Conservation (phyloP, 306 rosid species). For the Alnus glutinosa region DNA sequence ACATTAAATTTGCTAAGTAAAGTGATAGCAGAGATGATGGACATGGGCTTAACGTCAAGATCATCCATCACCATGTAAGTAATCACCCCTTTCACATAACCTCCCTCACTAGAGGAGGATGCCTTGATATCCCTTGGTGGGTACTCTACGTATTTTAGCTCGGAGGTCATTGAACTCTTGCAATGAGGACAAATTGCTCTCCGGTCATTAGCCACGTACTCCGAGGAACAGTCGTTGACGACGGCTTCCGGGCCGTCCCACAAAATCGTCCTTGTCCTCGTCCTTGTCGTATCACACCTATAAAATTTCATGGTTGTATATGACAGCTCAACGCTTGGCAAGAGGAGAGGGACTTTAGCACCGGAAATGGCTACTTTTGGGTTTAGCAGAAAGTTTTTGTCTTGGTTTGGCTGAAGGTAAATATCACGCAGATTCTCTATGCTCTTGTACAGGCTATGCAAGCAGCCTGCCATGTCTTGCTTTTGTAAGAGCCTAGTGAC, state of each 20-base stretch:
- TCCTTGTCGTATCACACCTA: no score
- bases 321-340: neutral
- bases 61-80: constrained; percentile 47
- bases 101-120: neutral
- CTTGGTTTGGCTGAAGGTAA: neutral
- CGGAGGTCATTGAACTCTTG: no score
- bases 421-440: constrained; percentile 3
- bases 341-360: neutral
- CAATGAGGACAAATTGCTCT: no score
- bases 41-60: constrained; percentile 35
- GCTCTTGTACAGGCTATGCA: constrained; percentile 26
- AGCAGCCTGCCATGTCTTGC: constrained; percentile 8
- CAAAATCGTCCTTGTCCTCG: no score
- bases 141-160: neutral
- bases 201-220: no score
- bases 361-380: neutral
- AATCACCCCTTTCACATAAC: constrained; percentile 26
- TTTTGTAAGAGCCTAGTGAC: constrained; percentile 1
- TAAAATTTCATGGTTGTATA: no score
- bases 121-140: neutral
- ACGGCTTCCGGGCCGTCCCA: no score
- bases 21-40: constrained; percentile 1
- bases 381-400: neutral
- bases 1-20: constrained; percentile 25
- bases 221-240: no score